Base-by-base conservation (phyloP, 1,139 yeast genomes). In the Citeromyces siamensis region DNA sequence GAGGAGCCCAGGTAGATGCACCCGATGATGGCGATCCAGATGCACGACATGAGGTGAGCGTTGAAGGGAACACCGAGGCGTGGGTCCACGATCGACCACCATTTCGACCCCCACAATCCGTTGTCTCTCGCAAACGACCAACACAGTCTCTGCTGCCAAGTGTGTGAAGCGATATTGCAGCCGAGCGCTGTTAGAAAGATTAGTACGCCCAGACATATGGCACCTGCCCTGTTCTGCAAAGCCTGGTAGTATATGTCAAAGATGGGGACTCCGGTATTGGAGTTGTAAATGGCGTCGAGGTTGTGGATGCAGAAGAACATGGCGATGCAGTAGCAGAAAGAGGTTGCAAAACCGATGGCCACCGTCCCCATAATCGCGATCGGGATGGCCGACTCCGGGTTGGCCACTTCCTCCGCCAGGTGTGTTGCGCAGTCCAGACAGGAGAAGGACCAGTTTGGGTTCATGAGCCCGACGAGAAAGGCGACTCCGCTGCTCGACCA, bases 81-180 rank as follows among this genome's bases (percentile, higher is more conserved):
- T 27, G 63, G 56, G 50, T 68, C 62, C 31, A 71, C 64, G 46
- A 56, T 53, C 7, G 71, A 53, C 71, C 73, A 68, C 39, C 56
- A 57, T 38, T 55, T 58, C 14, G 75, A 64, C 31, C 63, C 71
- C 22, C 71, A 71, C 38, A 71, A 53, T 41, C 75, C 75, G 27
- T 64, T 61, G 57, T 80, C 88, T 55, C 88, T 71, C 12, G 85
- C 66, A 52, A 79, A 81, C 6, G 86, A 76, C 88, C 88, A 80
- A 48, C 82, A 71, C 45, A 78, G 59, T 52, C 85, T 64, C 34
- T 84, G 77, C 58, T 75, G 82, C 83, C 85, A 76, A 4, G 88
- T 78, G 49, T 79, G 86, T 40, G 79, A 68, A 6, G 82, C 69
- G 43, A 78, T 74, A 41, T 75, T 74, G 53, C 86, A 79, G 31